Base-by-base conservation (phyloP, 2,329 filamentous ascomycete species). In the Cercospora beticola region DNA sequence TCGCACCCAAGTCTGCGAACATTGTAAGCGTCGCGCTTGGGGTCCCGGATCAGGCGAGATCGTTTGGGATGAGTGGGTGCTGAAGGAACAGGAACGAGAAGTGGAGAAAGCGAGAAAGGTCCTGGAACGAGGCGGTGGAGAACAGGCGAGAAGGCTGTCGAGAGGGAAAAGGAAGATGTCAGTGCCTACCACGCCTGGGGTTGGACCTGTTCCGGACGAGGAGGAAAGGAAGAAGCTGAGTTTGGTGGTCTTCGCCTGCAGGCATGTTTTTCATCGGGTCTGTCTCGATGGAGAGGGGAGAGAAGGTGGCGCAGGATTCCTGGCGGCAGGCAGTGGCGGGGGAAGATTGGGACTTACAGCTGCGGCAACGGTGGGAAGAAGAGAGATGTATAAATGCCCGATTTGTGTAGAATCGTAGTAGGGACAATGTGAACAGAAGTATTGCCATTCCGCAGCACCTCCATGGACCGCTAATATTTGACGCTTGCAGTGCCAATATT, bases 41-140 rank as follows among this genome's bases (percentile, higher is more conserved):
- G 96, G 95, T 0, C 93, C 94, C 0, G 94, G 93, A 0, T 90
- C 93, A 0, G 90, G 92, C 0, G 86, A 88, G 0, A 86, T 88
- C 43, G 86, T 97, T 1, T 97, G 93, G 83, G 89, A 92, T 62
- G 89, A 89, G 0, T 98, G 93, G 93, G 89, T 95, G 78, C 85
- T 86, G 65, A 87, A 83, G 72, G 81, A 78, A 66, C 79, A 80
- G 65, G 79, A 80, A 52, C 78, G 81, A 7, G 84, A 84, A 78
- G 64, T 78, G 71, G 76, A 79, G 54, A 82, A 80, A 76, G 76
- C 78, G 43, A 83, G 83, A 73, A 78, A 76, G 71, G 77, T 76
- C 64, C 76, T 78, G 74, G 78, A 78, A 72, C 77, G 74, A 68
- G 76, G 69, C 71, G 77, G 74, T 64, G 78, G 67, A 65, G 80